These are phyloP conservation scores for Yarrowia sp. DNA, from an alignment of 805 yeast species.

Conservation along the genomic window DNA sequence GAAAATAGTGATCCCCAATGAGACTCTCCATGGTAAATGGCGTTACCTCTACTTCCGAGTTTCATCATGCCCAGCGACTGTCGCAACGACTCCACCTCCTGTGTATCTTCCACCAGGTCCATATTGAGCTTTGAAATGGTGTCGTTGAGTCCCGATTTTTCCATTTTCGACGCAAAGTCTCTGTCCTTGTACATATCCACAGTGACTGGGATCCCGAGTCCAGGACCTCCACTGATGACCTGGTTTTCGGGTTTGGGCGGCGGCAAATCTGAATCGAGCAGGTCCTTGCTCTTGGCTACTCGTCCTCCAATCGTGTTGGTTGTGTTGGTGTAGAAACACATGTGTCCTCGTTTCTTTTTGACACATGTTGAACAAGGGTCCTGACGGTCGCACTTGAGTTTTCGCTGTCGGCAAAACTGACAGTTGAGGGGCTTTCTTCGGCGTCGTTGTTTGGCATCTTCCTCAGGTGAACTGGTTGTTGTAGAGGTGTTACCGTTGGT, in stretches of 20 bases:
- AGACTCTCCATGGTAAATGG: conserved; percentile 40
- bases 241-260: not conserved
- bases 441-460: conserved; percentile 32
- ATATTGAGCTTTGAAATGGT: conserved; percentile 7
- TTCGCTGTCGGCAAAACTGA: conserved; percentile 38
- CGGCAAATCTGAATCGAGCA: not conserved
- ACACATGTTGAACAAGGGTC: conserved; percentile 40
- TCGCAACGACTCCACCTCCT: conserved; percentile 30
- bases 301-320: conserved; percentile 15
- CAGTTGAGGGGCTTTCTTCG: conserved; percentile 38
- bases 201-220: not conserved
- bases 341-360: conserved; percentile 31
- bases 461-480: not conserved
- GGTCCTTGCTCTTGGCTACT: conserved; percentile 17
- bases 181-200: conserved; percentile 4
- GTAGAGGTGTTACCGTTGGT: not conserved
- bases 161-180: not conserved
- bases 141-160: conserved; percentile 8
- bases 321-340: conserved; percentile 29
- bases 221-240: not conserved
- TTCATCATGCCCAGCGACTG: conserved; percentile 40
- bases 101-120: conserved; percentile 28
- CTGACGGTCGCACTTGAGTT: conserved; percentile 39
- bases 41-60: conserved; percentile 38
- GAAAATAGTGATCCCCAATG: conserved; percentile 39